phyloP scores from a whole-genome alignment of 2,329 filamentous ascomycete species.

The Colletotrichum sp. region DNA sequence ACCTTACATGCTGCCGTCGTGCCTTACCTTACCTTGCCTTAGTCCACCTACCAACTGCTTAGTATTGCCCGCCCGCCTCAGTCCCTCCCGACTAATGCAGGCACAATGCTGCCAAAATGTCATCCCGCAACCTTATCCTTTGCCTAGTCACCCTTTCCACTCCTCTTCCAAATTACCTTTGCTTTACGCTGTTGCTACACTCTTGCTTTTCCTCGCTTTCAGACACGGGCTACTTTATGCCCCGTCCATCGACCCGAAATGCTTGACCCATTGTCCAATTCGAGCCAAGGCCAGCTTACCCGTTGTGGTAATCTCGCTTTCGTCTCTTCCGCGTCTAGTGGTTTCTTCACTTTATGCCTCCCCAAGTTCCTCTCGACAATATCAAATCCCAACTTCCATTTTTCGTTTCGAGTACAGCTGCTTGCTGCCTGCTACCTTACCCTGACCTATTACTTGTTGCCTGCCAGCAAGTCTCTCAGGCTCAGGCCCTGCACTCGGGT shows the following conservation, averaged over 20 bases:
- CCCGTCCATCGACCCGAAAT: neutral
- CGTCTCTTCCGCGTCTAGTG: neutral
- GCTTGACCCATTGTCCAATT: neutral
- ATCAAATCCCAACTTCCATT: neutral
- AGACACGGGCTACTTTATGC: neutral
- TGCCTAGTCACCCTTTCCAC: neutral
- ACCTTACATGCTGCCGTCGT: neutral
- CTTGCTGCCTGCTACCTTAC: neutral
- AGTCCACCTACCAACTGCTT: neutral
- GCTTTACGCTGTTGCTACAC: neutral
- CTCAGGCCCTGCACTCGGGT: neutral
- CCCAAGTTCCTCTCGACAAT: neutral
- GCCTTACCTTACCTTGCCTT: neutral
- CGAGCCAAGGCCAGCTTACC: neutral
- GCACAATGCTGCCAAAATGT: neutral
- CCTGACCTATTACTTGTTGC: neutral
- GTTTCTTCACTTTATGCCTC: neutral
- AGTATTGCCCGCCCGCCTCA: neutral
- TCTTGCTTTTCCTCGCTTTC: neutral
- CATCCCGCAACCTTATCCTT: constrained; percentile 8
- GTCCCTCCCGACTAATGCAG: neutral
- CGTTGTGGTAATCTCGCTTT: neutral
- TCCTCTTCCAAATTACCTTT: neutral
- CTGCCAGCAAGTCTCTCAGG: neutral
- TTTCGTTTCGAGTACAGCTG: neutral